A percentile compares a stretch with the other conserved stretches of the same genome.
Evolutionary conservation across 2,329 filamentous ascomycete genomes (phyloP).

Genomic region (Alternaria metachromatica): DNA sequence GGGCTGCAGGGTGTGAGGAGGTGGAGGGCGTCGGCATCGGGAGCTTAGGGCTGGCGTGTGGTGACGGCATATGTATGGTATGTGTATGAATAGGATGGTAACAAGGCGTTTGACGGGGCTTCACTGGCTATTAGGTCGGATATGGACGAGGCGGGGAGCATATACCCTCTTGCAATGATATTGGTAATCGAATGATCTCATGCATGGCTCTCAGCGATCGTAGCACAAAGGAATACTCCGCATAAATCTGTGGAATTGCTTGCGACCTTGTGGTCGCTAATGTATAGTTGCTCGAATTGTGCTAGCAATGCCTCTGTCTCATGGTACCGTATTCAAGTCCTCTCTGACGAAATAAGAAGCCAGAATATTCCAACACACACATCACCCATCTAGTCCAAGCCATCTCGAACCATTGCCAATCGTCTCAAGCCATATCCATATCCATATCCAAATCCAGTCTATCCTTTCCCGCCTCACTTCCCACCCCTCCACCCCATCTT

Average conservation of each 20-base stretch:
- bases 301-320: not conserved
- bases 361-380: not conserved
- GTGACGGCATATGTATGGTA: not conserved
- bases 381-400: not conserved
- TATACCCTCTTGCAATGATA: not conserved
- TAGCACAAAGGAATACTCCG: not conserved
- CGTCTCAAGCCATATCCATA: not conserved
- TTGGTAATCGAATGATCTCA: not conserved
- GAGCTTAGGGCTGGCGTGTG: not conserved
- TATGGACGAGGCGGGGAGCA: not conserved
- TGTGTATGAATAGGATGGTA: not conserved
- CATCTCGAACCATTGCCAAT: not conserved
- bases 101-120: not conserved
- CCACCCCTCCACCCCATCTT: not conserved
- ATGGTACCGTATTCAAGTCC: not conserved
- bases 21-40: constrained; percentile 1
- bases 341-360: not conserved
- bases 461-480: not conserved
- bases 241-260: not conserved
- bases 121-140: not conserved
- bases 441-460: not conserved
- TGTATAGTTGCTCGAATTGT: not conserved
- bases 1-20: constrained; percentile 15
- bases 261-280: not conserved
- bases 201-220: not conserved